Evolutionary conservation across 257 asterid genomes (phyloP).

Genomic region (Solanum virginianum): DNA sequence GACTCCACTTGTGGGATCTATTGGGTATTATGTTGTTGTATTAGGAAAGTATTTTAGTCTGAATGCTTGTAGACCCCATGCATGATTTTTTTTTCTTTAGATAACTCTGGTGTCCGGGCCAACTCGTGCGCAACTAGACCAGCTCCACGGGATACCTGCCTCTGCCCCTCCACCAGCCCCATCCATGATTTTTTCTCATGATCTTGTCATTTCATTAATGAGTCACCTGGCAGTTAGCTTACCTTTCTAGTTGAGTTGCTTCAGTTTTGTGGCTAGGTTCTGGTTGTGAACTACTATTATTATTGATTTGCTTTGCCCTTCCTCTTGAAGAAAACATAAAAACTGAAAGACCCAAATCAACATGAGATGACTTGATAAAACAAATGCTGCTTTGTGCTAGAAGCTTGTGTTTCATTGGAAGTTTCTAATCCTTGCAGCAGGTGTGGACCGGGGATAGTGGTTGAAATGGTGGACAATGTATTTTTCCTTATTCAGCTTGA

Average conservation of each 20-base stretch:
- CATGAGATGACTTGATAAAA: not conserved
- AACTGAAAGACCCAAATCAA: not conserved
- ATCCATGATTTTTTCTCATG: not conserved
- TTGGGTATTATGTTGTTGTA: not conserved
- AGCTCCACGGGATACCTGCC: not conserved
- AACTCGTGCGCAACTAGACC: not conserved
- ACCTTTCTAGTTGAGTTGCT: not conserved
- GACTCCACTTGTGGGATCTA: too few relatives aligned
- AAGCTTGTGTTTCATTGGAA: not conserved
- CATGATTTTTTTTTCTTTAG: not conserved
- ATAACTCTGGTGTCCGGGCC: not conserved
- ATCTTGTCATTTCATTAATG: not conserved
- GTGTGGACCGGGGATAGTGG: not conserved
- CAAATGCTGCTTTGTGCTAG: not conserved
- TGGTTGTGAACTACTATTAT: not conserved
- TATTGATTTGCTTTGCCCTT: not conserved
- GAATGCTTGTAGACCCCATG: not conserved
- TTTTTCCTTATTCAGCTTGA: not conserved
- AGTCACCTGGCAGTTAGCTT: not conserved
- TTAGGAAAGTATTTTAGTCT: not conserved
- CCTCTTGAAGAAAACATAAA: not conserved
- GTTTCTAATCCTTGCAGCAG: not conserved
- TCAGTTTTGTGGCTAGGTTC: not conserved
- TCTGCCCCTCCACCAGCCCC: not conserved
- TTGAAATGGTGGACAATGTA: not conserved